Evolutionary conservation across 768 basidiomycete species (phyloP).

Genomic region (Sporobolomyces roseus): DNA sequence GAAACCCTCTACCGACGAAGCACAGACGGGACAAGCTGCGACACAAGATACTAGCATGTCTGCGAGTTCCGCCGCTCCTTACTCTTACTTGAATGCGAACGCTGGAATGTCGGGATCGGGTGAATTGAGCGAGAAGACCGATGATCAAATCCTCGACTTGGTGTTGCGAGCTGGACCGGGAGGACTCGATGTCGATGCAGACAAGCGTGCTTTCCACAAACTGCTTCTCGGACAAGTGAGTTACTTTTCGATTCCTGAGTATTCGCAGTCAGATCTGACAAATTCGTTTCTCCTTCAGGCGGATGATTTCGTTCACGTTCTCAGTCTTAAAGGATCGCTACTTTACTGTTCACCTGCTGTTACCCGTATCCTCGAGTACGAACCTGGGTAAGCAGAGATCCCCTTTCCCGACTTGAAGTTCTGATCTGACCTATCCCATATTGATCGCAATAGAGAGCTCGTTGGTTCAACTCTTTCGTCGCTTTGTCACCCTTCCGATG

Average conservation of each 20-base stretch:
- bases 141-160: conserved; percentile 20
- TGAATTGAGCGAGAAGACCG: conserved; percentile 15
- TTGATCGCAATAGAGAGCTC: no score
- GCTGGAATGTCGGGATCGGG: conserved; percentile 1
- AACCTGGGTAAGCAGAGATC: no score
- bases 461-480: conserved; percentile 72
- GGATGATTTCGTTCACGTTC: conserved; percentile 80
- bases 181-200: conserved; percentile 43
- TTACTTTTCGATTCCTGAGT: no score
- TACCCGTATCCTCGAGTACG: conserved; percentile 53
- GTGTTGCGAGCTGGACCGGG: neutral
- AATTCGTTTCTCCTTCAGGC: conserved; percentile 27
- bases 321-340: conserved; percentile 86
- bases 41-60: neutral
- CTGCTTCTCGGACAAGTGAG: conserved; percentile 52
- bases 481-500: conserved; percentile 81
- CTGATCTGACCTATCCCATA: no score
- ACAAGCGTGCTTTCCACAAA: conserved; percentile 50
- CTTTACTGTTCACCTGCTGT: conserved; percentile 87
- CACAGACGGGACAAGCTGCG: neutral
- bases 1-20: neutral
- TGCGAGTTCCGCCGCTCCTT: neutral
- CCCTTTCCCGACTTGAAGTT: no score
- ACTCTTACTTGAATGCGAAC: neutral
- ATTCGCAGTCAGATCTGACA: neutral